Base-by-base conservation (phyloP, 148 eudicot species). In the Polygonum aviculare region DNA sequence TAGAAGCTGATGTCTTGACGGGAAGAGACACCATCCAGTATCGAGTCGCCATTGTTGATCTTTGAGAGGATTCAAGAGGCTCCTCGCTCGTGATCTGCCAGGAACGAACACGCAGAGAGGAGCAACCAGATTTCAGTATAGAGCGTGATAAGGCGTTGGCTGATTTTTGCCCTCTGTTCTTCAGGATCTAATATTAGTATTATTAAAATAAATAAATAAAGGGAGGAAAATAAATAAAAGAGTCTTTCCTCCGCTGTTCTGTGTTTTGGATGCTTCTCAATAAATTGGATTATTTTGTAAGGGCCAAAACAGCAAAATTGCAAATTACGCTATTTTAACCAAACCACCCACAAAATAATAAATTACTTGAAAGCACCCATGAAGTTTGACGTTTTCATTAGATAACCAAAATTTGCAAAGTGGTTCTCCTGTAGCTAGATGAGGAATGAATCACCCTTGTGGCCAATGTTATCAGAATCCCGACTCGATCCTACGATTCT, bases 11-110 rank as follows among this genome's bases (percentile, higher is more conserved):
- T 51, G 83, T 76, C 73, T 89, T 90, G 12, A 90, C 85, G 67
- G 97, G 97, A 63, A 95, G 92, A 81, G 98, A 95, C 2, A 83
- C 96, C 86, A 88, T 82, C 98, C 98, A 92, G 73, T 92, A 95
- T 63, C 94, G 72, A 35, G 91, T 82, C 86, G 98, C 97, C 98
- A 92, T 95, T 87, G 79, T 48, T 31, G 75, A 72, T 72, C 54
- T 44, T 7, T n/a, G 35, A 72, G 54, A 72, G 75, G 52, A 71
- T 33, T 63, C 39, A 63, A 63, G 14, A 33, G 40, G 69, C 5
- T 63, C 69, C 18, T 63, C 69, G 69, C 38, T 31, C 39, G 69
- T 63, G 69, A 63, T 63, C 69, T 63, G 69, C 40, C 69, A 63
- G 69, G 69, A 63, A 63, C 40, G 31, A 33, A 63, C n/a, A 31